Evolutionary conservation across 106 monocot genomes (phyloP).

Genomic region (Gastrodia elata): DNA sequence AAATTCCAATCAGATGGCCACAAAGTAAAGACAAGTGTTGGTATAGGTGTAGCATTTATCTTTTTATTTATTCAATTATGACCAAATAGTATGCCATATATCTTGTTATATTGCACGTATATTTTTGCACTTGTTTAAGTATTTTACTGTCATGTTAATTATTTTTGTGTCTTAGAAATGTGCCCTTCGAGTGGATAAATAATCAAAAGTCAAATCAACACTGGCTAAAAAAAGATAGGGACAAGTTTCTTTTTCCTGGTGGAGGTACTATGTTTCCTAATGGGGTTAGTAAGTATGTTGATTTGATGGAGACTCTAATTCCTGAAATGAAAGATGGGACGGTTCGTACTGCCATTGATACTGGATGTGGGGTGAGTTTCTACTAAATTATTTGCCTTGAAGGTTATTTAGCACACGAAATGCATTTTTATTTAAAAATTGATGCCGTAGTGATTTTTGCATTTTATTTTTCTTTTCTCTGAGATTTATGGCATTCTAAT

Average conservation of each 20-base stretch:
- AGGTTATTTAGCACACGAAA: neutral
- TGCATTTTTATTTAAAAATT: neutral
- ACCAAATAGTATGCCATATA: no score
- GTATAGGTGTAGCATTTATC: constrained; percentile 50
- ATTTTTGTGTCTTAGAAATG: constrained; percentile 40
- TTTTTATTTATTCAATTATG: constrained; percentile 5
- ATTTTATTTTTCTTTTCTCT: neutral
- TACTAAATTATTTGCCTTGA: neutral
- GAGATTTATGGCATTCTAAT: neutral
- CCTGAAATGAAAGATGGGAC: constrained; percentile 86
- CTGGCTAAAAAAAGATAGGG: constrained; percentile 74
- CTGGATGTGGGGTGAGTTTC: constrained; percentile 76
- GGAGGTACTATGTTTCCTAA: constrained; percentile 89
- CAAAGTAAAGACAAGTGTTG: constrained; percentile 80
- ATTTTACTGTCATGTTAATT: neutral
- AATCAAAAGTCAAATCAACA: constrained; percentile 79
- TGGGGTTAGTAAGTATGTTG: constrained; percentile 67
- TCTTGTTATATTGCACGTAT: neutral
- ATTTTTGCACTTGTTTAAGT: neutral
- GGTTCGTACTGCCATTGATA: constrained; percentile 81
- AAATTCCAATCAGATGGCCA: constrained; percentile 78
- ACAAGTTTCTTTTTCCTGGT: constrained; percentile 76
- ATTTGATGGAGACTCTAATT: constrained; percentile 60
- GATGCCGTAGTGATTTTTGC: neutral
- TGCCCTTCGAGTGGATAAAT: constrained; percentile 85